A percentile compares a stretch with the other conserved stretches of the same genome.
These are phyloP conservation scores for Colletotrichum gloeosporioides DNA, from an alignment of 2,329 filamentous ascomycete species.

Conservation along the genomic window DNA sequence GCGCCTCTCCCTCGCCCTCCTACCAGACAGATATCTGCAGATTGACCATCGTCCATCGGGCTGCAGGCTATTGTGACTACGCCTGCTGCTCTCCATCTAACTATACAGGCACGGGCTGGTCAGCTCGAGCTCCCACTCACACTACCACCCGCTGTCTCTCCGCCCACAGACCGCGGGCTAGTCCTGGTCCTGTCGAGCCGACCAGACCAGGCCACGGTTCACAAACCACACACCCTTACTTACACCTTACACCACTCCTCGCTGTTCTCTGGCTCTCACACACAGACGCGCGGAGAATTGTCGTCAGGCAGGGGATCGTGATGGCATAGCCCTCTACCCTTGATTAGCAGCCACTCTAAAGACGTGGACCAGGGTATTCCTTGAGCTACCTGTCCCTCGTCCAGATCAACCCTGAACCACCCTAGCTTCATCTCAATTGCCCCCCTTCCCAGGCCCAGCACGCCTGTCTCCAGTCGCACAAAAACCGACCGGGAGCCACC, in stretches of 20 bases:
- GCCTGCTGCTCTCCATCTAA: neutral
- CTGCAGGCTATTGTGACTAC: neutral
- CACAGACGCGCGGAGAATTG: conserved; percentile 42
- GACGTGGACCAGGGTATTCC: conserved; percentile 38
- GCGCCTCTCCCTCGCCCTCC: neutral
- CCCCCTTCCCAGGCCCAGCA: conserved; percentile 37
- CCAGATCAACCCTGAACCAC: conserved; percentile 42
- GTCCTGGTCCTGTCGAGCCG: neutral
- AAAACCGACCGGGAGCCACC: conserved; percentile 51
- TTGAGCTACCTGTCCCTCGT: conserved; percentile 37
- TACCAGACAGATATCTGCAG: neutral
- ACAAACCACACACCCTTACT: neutral
- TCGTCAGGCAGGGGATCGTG: conserved; percentile 33
- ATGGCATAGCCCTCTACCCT: conserved; percentile 38
- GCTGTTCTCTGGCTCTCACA: conserved; percentile 8
- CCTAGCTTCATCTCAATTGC: conserved; percentile 50
- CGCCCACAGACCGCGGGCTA: neutral
- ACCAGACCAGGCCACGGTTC: neutral
- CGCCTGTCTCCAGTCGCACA: conserved; percentile 47
- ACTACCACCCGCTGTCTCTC: neutral
- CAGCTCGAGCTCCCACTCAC: neutral
- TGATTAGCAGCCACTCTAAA: conserved; percentile 44
- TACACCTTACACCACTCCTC: conserved; percentile 8
- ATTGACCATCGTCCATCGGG: neutral
- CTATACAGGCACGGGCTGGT: neutral